These are phyloP conservation scores for Ophiobolus disseminans DNA, from an alignment of 2,329 filamentous ascomycete species.

Conservation along the genomic window DNA sequence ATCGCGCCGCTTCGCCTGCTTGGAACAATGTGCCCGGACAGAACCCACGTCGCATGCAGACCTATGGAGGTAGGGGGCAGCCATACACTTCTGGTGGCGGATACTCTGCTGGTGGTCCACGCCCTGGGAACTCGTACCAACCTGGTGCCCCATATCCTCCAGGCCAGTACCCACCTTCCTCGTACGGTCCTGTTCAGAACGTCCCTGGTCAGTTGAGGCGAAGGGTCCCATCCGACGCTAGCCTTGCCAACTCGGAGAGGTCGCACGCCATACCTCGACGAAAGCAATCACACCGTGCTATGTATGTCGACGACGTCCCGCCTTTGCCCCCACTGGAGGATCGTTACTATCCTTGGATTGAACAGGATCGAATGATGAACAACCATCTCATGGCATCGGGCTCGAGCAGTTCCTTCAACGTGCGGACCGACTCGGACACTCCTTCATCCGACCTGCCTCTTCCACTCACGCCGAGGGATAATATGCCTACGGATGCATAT, in stretches of 20 bases:
- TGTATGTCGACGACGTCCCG: slow-evolving; percentile 23
- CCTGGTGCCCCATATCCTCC: not conserved
- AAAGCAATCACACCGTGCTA: slow-evolving; percentile 17
- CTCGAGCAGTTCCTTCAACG: slow-evolving; percentile 41
- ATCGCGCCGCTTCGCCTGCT: slow-evolving; percentile 53
- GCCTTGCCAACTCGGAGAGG: slow-evolving; percentile 31
- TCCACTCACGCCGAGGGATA: slow-evolving; percentile 53
- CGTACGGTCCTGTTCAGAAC: no score
- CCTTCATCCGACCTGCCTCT: slow-evolving; percentile 55
- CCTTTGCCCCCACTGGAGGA: slow-evolving; percentile 30
- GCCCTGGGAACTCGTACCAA: slow-evolving; percentile 7
- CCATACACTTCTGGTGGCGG: slow-evolving; percentile 5
- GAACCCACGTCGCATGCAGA: slow-evolving; percentile 25
- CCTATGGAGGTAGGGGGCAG: slow-evolving; percentile 17
- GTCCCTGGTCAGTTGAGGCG: slow-evolving; percentile 29
- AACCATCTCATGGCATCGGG: slow-evolving; percentile 32
- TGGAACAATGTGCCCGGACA: slow-evolving; percentile 49
- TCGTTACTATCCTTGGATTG: slow-evolving; percentile 26
- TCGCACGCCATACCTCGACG: slow-evolving; percentile 15
- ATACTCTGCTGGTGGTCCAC: not conserved
- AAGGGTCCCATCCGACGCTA: slow-evolving; percentile 34
- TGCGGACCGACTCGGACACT: slow-evolving; percentile 48
- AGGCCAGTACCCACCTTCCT: no score
- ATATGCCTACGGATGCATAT: slow-evolving; percentile 43
- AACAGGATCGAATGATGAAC: slow-evolving; percentile 28